phyloP scores from a whole-genome alignment of 306 rosid genomes.

The Hippophae rhamnoides region DNA sequence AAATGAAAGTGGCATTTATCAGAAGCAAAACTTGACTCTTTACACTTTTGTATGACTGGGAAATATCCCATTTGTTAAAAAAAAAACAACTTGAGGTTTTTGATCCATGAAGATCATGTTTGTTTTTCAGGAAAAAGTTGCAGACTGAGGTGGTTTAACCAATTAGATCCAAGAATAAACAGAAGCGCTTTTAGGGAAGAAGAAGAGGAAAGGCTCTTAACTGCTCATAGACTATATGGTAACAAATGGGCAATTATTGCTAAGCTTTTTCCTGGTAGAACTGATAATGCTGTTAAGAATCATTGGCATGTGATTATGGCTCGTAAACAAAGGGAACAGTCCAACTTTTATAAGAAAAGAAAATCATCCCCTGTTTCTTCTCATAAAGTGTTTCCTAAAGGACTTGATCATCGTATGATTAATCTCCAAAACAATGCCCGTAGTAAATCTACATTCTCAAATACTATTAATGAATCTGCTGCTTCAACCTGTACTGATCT shows the following conservation, averaged over 20 bases:
- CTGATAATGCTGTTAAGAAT: constrained; percentile 91
- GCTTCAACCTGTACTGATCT: constrained; percentile 59
- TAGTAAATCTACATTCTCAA: constrained; percentile 47
- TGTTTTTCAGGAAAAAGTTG: constrained; percentile 68
- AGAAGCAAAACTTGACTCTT: too few relatives aligned
- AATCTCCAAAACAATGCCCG: constrained; percentile 33
- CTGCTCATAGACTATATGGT: constrained; percentile 58
- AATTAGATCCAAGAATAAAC: constrained; percentile 79
- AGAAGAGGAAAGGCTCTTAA: constrained; percentile 64
- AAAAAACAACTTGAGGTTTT: neutral
- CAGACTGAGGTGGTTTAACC: constrained; percentile 93
- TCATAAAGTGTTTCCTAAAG: constrained; percentile 15
- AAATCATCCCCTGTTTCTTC: constrained; percentile 18
- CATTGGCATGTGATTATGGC: constrained; percentile 96
- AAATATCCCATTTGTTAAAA: too few relatives aligned
- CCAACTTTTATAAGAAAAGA: constrained; percentile 46
- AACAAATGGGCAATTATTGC: constrained; percentile 93
- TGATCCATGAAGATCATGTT: neutral
- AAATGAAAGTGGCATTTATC: too few relatives aligned
- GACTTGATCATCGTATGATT: constrained; percentile 6
- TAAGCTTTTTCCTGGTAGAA: constrained; percentile 78
- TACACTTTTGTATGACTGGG: too few relatives aligned
- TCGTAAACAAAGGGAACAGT: constrained; percentile 56
- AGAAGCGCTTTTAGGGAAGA: constrained; percentile 54
- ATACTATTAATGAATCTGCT: constrained; percentile 34